Conservation (phyloP, 2,329 filamentous ascomycete species). For the Xylariomycetidae sp. region DNA sequence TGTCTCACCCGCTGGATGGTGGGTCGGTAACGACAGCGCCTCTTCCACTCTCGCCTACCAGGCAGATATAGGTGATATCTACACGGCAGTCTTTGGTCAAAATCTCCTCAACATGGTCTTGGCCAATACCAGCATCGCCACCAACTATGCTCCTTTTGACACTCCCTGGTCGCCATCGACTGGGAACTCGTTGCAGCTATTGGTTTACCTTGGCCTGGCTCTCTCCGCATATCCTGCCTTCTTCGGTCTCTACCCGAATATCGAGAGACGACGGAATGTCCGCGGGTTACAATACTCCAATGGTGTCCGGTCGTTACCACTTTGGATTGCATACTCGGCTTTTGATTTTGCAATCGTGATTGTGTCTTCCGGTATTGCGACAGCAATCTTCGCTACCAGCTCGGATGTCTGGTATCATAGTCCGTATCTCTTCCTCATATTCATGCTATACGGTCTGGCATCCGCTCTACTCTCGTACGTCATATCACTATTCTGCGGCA, state of each 20-base stretch:
- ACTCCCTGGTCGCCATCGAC: constrained; percentile 64
- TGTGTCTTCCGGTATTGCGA: constrained; percentile 58
- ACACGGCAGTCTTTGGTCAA: constrained; percentile 57
- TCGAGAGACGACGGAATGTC: constrained; percentile 74
- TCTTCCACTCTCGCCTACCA: constrained; percentile 67
- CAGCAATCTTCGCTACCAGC: constrained; percentile 63
- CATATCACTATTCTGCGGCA: constrained; percentile 73
- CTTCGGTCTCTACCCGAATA: constrained; percentile 84
- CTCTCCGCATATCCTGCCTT: constrained; percentile 78
- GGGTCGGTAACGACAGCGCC: constrained; percentile 58
- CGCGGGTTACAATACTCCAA: constrained; percentile 88
- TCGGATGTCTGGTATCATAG: constrained; percentile 70
- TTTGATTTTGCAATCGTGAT: constrained; percentile 80
- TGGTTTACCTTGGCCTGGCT: constrained; percentile 76
- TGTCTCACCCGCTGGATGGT: constrained; percentile 75
- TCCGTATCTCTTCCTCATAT: constrained; percentile 76
- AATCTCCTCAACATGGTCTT: constrained; percentile 64
- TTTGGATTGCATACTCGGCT: constrained; percentile 77
- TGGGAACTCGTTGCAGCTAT: constrained; percentile 71
- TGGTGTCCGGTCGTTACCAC: constrained; percentile 72
- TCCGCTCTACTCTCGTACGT: constrained; percentile 75
- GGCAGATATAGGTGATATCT: constrained; percentile 54
- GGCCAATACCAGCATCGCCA: constrained; percentile 63
- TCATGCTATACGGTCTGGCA: constrained; percentile 75
- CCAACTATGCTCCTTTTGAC: constrained; percentile 71